A percentile compares a stretch with the other conserved stretches of the same genome.
Conservation (phyloP, 768 basidiomycete species). For the Boletus rex-veris region DNA sequence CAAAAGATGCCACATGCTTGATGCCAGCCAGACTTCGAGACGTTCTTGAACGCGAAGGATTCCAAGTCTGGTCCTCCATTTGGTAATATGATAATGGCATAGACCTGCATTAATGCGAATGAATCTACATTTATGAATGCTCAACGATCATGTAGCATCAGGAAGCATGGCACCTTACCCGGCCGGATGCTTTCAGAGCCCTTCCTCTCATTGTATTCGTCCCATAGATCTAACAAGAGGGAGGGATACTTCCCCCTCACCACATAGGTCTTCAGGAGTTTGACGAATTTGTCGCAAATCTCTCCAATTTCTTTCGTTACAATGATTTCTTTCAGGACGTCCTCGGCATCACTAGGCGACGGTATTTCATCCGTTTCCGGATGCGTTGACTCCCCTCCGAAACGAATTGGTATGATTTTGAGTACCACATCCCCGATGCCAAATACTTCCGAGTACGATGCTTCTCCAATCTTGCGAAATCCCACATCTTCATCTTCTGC, state of each 20-base stretch:
- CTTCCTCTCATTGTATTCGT: constrained; percentile 69
- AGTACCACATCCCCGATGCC: constrained; percentile 86
- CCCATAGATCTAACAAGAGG: constrained; percentile 79
- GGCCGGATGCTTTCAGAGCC: constrained; percentile 85
- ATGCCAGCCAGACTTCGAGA: constrained; percentile 67
- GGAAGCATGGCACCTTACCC: constrained; percentile 44
- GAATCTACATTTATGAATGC: constrained; percentile 46
- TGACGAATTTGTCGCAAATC: constrained; percentile 73
- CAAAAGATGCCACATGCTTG: constrained; percentile 89
- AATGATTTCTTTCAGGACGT: constrained; percentile 77
- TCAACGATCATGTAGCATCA: constrained; percentile 2
- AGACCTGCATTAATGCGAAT: constrained; percentile 73
- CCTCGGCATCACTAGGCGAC: constrained; percentile 65
- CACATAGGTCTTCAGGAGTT: constrained; percentile 77
- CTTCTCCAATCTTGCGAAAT: constrained; percentile 92
- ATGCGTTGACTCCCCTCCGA: constrained; percentile 36
- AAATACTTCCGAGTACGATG: constrained; percentile 95
- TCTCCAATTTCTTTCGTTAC: constrained; percentile 76
- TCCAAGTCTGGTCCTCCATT: constrained; percentile 93
- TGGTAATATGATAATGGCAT: constrained; percentile 85
- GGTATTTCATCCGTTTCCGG: constrained; percentile 52
- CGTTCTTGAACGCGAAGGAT: constrained; percentile 63
- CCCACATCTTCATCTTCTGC: constrained; percentile 28
- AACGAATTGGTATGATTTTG: constrained; percentile 78
- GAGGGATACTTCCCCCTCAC: constrained; percentile 85